These are phyloP conservation scores for Penicillium paneum DNA, from an alignment of 2,329 filamentous ascomycete species.

Conservation along the genomic window DNA sequence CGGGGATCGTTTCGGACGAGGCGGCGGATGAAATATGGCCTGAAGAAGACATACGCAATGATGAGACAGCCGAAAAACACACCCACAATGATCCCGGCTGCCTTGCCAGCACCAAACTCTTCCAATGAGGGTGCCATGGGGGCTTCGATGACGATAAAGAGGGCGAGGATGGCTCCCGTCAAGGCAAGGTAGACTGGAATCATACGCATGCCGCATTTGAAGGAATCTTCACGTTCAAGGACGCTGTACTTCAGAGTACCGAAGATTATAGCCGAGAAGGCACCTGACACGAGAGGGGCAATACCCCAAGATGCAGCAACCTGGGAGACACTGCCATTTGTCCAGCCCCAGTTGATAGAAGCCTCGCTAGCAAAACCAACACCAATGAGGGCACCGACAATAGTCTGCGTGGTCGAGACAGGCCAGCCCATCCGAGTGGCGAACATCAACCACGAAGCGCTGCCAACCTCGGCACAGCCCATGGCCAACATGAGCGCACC, in stretches of 20 bases:
- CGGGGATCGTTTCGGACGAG: conserved; percentile 23
- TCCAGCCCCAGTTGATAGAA: conserved; percentile 36
- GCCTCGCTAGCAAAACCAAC: conserved; percentile 27
- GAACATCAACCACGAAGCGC: conserved; percentile 37
- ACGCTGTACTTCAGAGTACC: conserved; percentile 50
- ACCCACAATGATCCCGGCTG: conserved; percentile 26
- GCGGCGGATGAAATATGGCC: conserved; percentile 30
- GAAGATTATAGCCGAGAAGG: conserved; percentile 51
- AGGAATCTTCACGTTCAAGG: conserved; percentile 49
- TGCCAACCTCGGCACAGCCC: conserved; percentile 36
- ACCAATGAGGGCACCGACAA: conserved; percentile 37
- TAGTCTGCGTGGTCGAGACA: conserved; percentile 44
- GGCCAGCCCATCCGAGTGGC: conserved; percentile 39
- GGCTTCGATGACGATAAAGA: conserved; percentile 56
- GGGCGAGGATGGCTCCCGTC: conserved; percentile 50
- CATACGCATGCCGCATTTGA: conserved; percentile 50
- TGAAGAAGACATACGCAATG: conserved; percentile 25
- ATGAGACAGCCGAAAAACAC: conserved; percentile 27
- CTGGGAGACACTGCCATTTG: conserved; percentile 46
- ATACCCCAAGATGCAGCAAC: conserved; percentile 50
- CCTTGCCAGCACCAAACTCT: conserved; percentile 26
- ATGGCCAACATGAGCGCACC: conserved; percentile 42
- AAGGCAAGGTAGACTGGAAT: conserved; percentile 51
- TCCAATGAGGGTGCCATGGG: conserved; percentile 24
- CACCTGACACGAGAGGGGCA: conserved; percentile 48